Evolutionary conservation across 495 filamentous ascomycete species (phyloP).

Genomic region (Aspergillus heteromorphus): DNA sequence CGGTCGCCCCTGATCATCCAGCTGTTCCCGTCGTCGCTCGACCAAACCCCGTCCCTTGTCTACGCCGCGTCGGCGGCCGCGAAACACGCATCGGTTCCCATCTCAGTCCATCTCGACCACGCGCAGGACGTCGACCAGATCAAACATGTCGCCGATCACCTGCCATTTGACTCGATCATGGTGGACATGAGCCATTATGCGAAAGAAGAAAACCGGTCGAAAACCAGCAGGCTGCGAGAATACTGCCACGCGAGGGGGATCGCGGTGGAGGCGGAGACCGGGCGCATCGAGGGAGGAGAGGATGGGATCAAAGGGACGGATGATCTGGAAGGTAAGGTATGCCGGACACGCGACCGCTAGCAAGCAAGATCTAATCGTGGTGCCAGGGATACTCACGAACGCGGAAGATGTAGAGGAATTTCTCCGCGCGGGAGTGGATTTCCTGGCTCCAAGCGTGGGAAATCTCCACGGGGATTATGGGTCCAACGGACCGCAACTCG

Average conservation of each 20-base stretch:
- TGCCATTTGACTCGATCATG: conserved; percentile 65
- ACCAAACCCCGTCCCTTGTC: conserved; percentile 52
- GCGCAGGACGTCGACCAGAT: conserved; percentile 58
- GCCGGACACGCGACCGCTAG: not conserved
- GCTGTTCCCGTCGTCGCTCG: conserved; percentile 69
- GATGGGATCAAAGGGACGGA: conserved; percentile 69
- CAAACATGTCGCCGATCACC: conserved; percentile 48
- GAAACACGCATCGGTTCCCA: conserved; percentile 54
- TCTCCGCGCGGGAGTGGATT: conserved; percentile 63
- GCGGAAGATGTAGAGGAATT: conserved; percentile 65
- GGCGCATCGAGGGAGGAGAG: conserved; percentile 72
- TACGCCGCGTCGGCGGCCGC: conserved; percentile 52
- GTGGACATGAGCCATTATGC: conserved; percentile 70
- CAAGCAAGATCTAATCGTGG: not conserved
- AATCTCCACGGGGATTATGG: conserved; percentile 78
- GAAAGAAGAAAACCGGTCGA: conserved; percentile 62
- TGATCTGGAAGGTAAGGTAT: conserved; percentile 55
- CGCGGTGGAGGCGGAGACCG: conserved; percentile 66
- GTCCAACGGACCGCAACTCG: conserved; percentile 55
- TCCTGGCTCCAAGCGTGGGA: conserved; percentile 69
- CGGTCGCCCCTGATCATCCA: conserved; percentile 64
- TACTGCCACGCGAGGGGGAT: conserved; percentile 65
- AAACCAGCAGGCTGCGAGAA: conserved; percentile 54
- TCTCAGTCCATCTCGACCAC: conserved; percentile 65
- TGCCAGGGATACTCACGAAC: conserved; percentile 51